A percentile compares a stretch with the other conserved stretches of the same genome.
Conservation (phyloP, 169 alveolate genomes). For the Theileria sp. region DNA sequence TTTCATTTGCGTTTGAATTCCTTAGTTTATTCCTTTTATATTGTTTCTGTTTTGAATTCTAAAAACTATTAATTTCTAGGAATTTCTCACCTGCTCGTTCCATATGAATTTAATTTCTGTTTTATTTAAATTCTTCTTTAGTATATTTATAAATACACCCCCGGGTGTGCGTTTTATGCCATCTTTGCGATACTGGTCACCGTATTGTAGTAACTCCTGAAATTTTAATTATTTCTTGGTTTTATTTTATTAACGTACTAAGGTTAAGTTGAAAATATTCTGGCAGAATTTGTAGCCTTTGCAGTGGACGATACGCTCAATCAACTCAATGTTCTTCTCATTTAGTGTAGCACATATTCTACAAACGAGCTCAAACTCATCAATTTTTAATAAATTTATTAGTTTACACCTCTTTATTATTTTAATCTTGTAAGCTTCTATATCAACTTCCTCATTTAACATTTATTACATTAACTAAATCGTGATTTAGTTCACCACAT, state of each 20-base stretch:
- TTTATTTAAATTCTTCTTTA: constrained; percentile 48
- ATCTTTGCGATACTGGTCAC: constrained; percentile 52
- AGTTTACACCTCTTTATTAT: constrained; percentile 44
- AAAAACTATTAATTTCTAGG: neutral
- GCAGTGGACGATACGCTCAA: constrained; percentile 66
- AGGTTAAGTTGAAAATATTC: constrained; percentile 41
- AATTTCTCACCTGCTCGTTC: constrained; percentile 61
- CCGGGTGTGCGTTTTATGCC: constrained; percentile 65
- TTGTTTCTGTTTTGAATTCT: constrained; percentile 2
- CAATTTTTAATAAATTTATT: constrained; percentile 35
- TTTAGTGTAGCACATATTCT: constrained; percentile 47
- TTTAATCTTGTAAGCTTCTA: constrained; percentile 32
- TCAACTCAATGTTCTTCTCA: constrained; percentile 60
- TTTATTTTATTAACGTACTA: constrained; percentile 24
- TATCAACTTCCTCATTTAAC: constrained; percentile 33
- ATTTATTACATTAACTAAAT: constrained; percentile 12
- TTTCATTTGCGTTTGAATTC: constrained; percentile 25
- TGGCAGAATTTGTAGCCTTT: constrained; percentile 61
- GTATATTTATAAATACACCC: constrained; percentile 61
- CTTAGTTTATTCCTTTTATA: neutral
- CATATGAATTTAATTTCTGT: constrained; percentile 63
- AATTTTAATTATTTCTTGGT: neutral
- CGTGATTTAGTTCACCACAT: constrained; percentile 24
- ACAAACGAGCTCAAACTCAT: constrained; percentile 65
- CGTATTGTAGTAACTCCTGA: constrained; percentile 47